Conservation (phyloP, 2,329 filamentous ascomycete species). For the Scytalidium lignicola region DNA sequence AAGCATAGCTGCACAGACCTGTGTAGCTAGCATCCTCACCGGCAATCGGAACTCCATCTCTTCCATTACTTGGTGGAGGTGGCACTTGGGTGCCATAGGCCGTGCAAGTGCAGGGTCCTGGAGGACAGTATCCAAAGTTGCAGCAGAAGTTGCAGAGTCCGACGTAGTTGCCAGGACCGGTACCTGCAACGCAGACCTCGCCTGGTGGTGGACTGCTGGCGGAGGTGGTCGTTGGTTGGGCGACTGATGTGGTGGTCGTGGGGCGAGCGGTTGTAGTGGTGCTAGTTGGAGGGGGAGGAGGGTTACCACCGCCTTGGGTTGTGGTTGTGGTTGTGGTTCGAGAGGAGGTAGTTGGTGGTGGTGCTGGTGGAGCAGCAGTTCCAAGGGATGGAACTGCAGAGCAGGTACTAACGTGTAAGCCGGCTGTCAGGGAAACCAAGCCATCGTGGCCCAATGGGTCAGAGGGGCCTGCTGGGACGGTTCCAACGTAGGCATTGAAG, state of each 20-base stretch:
- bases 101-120: constrained; percentile 19
- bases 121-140: constrained; percentile 19
- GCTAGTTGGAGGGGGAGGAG: constrained; percentile 5
- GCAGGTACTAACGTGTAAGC: constrained; percentile 28
- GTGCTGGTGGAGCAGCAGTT: constrained; percentile 17
- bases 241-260: constrained; percentile 2
- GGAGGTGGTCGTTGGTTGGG: background rate
- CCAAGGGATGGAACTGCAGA: constrained; percentile 27
- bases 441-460: constrained; percentile 24
- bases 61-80: constrained; percentile 20
- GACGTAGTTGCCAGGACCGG: constrained; percentile 28
- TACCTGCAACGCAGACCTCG: constrained; percentile 15
- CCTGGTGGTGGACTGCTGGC: background rate
- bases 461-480: constrained; percentile 8
- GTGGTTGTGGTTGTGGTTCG: constrained; percentile 5
- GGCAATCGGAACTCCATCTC: constrained; percentile 28
- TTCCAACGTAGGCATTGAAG: constrained; percentile 21
- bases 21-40: constrained; percentile 33
- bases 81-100: constrained; percentile 10
- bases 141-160: constrained; percentile 32
- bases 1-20: constrained; percentile 41
- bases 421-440: constrained; percentile 23
- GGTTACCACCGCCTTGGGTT: background rate
- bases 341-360: constrained; percentile 11
- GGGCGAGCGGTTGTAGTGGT: constrained; percentile 10